Evolutionary conservation across 805 yeast genomes (phyloP), one percentile per base, ranked within the genome.

Genomic region (Myxozyma kluyveri): DNA sequence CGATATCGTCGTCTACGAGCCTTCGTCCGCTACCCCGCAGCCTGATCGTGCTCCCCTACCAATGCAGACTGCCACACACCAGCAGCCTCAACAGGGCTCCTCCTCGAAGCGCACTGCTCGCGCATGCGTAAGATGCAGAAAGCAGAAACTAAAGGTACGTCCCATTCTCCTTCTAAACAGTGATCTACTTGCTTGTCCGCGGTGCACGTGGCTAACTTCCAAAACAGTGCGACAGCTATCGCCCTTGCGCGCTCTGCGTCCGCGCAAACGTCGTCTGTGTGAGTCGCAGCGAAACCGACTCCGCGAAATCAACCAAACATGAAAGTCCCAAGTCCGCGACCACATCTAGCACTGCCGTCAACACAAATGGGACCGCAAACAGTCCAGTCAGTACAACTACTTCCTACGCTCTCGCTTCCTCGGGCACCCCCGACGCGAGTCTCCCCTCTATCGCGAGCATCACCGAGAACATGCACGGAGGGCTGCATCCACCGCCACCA

Each of bases 231-330:
- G 59, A 54, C 23, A 23, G 45, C 29, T 54, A 54, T 19, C 52
- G 59, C n/a, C 59, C 59, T 2, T 54, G 59, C 31, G 57, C 59
- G 17, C 57, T 54, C 21, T 54, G 59, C 33, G 59, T 52, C 18
- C 52, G 59, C 26, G 59, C 59, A 9, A 52, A 54, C 38, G 59
- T 54, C 26, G 59, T 26, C 43, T 54, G 59, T 35, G 50, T 54
- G 12, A 42, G 49, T 23, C 37, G 59, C 12, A 56, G 57, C n/a
- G 59, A 52, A 31, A 26, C 18, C 21, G 44, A 41, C 3, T 6
- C 5, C 17, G 23, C 18, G 46, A 31, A 38, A 38, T n/a, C n/a
- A n/a, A n/a, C n/a, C n/a, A n/a, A n/a, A n/a, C n/a, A n/a, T n/a
- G n/a, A n/a, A n/a, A n/a, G n/a, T n/a, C n/a, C n/a, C n/a, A n/a